Conservation (phyloP, 805 yeast genomes). For the Candida nonsorbophila region DNA sequence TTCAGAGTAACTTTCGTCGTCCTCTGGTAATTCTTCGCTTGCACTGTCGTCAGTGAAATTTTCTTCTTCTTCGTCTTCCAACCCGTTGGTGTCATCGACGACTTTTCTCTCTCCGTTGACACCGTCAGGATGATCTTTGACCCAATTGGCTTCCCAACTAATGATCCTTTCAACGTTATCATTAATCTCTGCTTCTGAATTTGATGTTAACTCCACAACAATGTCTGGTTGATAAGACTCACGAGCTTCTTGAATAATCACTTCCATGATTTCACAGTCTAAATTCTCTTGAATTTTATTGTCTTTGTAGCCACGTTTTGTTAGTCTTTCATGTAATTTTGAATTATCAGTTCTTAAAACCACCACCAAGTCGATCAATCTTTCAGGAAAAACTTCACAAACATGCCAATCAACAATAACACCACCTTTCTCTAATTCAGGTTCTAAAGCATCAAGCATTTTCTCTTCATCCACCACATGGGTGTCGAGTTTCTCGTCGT, state of each 20-base stretch:
- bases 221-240: conserved; percentile 76
- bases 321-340: conserved; percentile 67
- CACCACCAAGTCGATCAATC: conserved; percentile 86
- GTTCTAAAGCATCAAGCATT: conserved; percentile 75
- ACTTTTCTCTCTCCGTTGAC: conserved; percentile 23
- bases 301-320: conserved; percentile 71
- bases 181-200: conserved; percentile 71
- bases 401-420: conserved; percentile 95
- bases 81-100: conserved; percentile 10
- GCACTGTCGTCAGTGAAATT: not conserved
- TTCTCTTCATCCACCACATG: conserved; percentile 91
- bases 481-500: conserved; percentile 79
- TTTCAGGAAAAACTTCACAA: conserved; percentile 90
- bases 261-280: conserved; percentile 97
- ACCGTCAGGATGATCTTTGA: conserved; percentile 40
- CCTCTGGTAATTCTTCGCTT: conserved; percentile 2
- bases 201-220: conserved; percentile 74
- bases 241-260: conserved; percentile 77
- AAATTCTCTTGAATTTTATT: conserved; percentile 84
- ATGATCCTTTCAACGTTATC: conserved; percentile 72
- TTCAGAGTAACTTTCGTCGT: conserved; percentile 1
- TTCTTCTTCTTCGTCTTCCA: conserved; percentile 10
- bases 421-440: conserved; percentile 78
- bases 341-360: conserved; percentile 79
- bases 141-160: conserved; percentile 77